Percentiles rank a stretch among this genome's conserved stretches.
Evolutionary conservation across 73 alveolate species (phyloP).

Genomic region (Paramecium bursaria): DNA sequence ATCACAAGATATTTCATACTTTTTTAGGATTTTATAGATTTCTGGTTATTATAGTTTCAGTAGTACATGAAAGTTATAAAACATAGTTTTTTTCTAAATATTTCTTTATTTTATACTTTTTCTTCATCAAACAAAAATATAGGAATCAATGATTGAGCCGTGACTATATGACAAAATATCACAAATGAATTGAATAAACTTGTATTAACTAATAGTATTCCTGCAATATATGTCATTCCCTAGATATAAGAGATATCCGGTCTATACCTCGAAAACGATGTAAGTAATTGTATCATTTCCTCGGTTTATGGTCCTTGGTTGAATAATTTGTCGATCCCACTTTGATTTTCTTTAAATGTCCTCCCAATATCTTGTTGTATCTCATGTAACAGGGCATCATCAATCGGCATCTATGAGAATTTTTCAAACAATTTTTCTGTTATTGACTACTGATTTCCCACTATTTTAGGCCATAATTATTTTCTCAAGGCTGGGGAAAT

Average conservation of each 20-base stretch:
- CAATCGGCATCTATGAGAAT: background rate
- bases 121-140: slow-evolving; percentile 32
- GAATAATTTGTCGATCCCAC: slow-evolving; percentile 9
- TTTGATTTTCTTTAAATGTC: background rate
- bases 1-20: background rate
- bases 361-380: slow-evolving; percentile 35
- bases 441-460: slow-evolving; percentile 12
- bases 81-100: background rate
- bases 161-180: slow-evolving; percentile 16
- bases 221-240: slow-evolving; percentile 37
- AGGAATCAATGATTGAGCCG: slow-evolving; percentile 17
- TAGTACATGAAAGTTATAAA: background rate
- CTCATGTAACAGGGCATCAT: slow-evolving; percentile 27
- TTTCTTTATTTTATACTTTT: too few species aligned
- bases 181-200: background rate
- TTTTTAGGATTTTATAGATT: slow-evolving; percentile 17
- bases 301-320: slow-evolving; percentile 50
- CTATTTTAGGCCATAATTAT: slow-evolving; percentile 38
- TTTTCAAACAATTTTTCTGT: slow-evolving; percentile 23
- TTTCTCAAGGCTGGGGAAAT: slow-evolving; percentile 3
- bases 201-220: background rate
- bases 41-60: slow-evolving; percentile 8
- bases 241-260: slow-evolving; percentile 35
- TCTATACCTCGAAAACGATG: slow-evolving; percentile 11
- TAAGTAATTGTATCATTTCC: background rate